These are phyloP conservation scores for Primulina huaijiensis DNA, from an alignment of 257 asterid genomes.

Conservation along the genomic window DNA sequence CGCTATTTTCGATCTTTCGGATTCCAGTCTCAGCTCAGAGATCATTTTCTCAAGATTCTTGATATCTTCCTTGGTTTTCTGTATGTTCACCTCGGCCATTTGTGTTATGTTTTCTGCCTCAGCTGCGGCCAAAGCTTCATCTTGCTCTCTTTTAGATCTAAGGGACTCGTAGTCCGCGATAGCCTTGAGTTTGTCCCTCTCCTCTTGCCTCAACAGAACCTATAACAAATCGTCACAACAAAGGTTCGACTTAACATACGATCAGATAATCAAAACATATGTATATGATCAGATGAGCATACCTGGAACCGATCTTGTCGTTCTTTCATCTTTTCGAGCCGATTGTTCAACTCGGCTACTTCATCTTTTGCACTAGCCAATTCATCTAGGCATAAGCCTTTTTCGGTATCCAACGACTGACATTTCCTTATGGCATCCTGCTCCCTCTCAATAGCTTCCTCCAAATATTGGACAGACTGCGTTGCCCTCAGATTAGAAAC, in stretches of 20 bases:
- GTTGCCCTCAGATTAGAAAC: slow-evolving; percentile 35
- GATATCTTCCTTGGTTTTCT: slow-evolving; percentile 35
- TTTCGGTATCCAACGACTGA: slow-evolving; percentile 42
- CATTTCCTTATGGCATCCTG: slow-evolving; percentile 45
- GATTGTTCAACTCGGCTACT: slow-evolving; percentile 27
- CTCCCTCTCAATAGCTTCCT: slow-evolving; percentile 44
- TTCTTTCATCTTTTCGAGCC: slow-evolving; percentile 39
- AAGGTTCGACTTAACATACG: too few species aligned
- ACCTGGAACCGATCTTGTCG: slow-evolving; percentile 62
- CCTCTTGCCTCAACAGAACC: slow-evolving; percentile 58
- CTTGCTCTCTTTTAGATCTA: slow-evolving; percentile 38
- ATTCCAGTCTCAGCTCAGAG: slow-evolving; percentile 38
- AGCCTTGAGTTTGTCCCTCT: slow-evolving; percentile 39
- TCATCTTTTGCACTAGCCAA: slow-evolving; percentile 30
- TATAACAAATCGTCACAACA: slow-evolving; percentile 24
- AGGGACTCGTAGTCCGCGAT: slow-evolving; percentile 21
- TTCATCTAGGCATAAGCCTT: slow-evolving; percentile 40
- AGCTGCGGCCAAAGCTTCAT: slow-evolving; percentile 27
- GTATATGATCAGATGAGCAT: slow-evolving; percentile 8
- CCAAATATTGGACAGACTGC: slow-evolving; percentile 31
- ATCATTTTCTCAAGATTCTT: slow-evolving; percentile 42
- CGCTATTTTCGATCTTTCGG: slow-evolving; percentile 49
- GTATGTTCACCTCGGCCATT: slow-evolving; percentile 35
- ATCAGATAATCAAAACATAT: too few species aligned
- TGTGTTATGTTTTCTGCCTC: slow-evolving; percentile 45